Conservation (phyloP, 768 basidiomycete genomes). For the Kwoniella sp. region DNA sequence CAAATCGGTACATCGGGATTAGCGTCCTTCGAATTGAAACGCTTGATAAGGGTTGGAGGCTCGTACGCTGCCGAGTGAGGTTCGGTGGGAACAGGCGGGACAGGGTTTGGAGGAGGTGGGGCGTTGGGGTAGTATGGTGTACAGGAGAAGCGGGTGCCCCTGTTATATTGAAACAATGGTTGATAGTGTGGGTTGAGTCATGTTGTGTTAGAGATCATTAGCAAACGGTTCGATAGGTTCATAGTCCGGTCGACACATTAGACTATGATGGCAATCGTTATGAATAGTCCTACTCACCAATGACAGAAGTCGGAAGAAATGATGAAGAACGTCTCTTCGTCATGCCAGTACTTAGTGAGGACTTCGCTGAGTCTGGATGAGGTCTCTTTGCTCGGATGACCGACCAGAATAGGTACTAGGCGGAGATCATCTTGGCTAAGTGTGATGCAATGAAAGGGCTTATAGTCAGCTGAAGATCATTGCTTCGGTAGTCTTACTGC, state of each 20-base stretch:
- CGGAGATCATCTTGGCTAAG: constrained; percentile 63
- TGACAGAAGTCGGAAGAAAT: constrained; percentile 98
- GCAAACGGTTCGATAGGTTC: no score
- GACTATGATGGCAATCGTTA: not conserved
- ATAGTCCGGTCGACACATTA: no score
- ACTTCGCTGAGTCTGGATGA: constrained; percentile 64
- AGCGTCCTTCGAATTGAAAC: constrained; percentile 17
- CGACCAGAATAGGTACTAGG: constrained; percentile 89
- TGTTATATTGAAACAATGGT: constrained; percentile 9
- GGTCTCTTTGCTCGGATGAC: constrained; percentile 62
- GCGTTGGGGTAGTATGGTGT: constrained; percentile 51
- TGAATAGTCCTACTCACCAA: constrained; percentile 64
- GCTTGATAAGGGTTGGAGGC: constrained; percentile 32
- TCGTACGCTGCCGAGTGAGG: constrained; percentile 22
- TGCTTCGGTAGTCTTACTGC: no score
- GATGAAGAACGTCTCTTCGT: constrained; percentile 80
- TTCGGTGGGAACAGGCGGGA: constrained; percentile 40
- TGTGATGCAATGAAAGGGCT: not conserved
- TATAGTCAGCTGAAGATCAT: no score
- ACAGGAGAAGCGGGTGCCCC: constrained; percentile 52
- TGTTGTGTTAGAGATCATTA: no score
- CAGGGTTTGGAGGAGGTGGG: constrained; percentile 39
- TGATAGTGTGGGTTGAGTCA: no score
- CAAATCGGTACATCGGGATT: constrained; percentile 65
- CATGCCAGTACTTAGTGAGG: constrained; percentile 76